These are phyloP conservation scores for Pseudomonodictys pantanalensis DNA, from an alignment of 495 filamentous ascomycete species.

Conservation along the genomic window DNA sequence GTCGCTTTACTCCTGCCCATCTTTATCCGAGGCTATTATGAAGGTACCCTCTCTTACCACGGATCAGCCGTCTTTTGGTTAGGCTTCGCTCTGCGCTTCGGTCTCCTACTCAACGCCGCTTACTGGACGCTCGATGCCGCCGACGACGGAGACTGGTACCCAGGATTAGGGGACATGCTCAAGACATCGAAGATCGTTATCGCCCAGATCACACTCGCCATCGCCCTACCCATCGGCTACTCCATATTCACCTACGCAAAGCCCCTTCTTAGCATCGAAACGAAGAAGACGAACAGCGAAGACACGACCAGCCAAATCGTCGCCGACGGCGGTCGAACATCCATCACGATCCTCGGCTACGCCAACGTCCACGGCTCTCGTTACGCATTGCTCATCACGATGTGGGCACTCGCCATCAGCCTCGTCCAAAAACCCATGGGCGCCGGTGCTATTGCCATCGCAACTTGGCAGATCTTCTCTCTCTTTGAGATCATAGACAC, in stretches of 20 bases:
- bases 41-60: conserved; percentile 74
- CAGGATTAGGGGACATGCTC: conserved; percentile 56
- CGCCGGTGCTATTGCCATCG: conserved; percentile 71
- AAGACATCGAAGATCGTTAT: conserved; percentile 73
- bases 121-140: conserved; percentile 92
- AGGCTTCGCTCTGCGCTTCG: conserved; percentile 70
- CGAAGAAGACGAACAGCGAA: conserved; percentile 11
- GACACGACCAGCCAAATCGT: conserved; percentile 33
- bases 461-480: conserved; percentile 80
- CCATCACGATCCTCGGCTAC: conserved; percentile 81
- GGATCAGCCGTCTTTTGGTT: conserved; percentile 81
- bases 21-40: conserved; percentile 75
- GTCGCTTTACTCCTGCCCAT: conserved; percentile 71
- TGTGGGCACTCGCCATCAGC: conserved; percentile 69
- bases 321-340: conserved; percentile 43
- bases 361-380: conserved; percentile 89
- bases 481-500: conserved; percentile 85
- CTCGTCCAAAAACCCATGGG: conserved; percentile 96
- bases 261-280: conserved; percentile 40
- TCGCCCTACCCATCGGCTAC: conserved; percentile 60
- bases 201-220: conserved; percentile 68
- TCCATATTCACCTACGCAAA: conserved; percentile 36
- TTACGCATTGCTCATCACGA: conserved; percentile 79
- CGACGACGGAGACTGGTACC: conserved; percentile 84
- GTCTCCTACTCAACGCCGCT: conserved; percentile 69